Percentiles rank a stretch among this genome's conserved stretches.
Evolutionary conservation across 306 rosid genomes (phyloP).

Genomic region (Gastrolobium bilobum): DNA sequence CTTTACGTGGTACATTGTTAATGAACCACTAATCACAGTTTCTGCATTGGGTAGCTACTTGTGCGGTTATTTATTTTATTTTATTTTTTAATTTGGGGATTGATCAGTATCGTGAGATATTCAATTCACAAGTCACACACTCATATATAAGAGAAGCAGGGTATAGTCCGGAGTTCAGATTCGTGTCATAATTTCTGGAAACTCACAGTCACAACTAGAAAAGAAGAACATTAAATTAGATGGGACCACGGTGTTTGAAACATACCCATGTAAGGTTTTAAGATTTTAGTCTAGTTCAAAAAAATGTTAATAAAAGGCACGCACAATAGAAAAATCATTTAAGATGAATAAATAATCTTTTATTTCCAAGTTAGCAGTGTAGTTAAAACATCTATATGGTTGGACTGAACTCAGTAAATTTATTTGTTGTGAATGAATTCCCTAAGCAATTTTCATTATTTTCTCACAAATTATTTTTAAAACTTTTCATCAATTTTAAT

Average conservation of each 20-base stretch:
- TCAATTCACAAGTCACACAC: not conserved
- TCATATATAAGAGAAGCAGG: conserved; percentile 4
- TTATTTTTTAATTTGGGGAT: not conserved
- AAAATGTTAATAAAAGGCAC: not conserved
- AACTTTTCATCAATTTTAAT: not conserved
- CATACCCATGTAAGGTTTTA: conserved; percentile 38
- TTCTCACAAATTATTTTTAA: not conserved
- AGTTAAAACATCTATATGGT: not conserved
- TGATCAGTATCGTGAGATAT: not conserved
- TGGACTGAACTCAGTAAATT: not conserved
- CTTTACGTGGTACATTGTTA: not conserved
- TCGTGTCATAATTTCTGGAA: conserved; percentile 33
- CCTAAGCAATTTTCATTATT: not conserved
- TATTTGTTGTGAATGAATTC: not conserved
- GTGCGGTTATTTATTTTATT: not conserved
- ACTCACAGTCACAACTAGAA: conserved; percentile 18
- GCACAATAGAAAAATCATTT: not conserved
- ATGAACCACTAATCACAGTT: conserved; percentile 34
- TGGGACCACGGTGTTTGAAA: conserved; percentile 44
- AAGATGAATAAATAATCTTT: not conserved
- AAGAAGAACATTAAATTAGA: conserved; percentile 38
- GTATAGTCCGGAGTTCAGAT: not conserved
- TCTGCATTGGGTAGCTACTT: conserved; percentile 38
- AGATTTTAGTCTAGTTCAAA: not conserved
- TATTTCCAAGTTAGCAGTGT: not conserved